Percentiles rank a stretch among this genome's conserved stretches.
phyloP scores from a whole-genome alignment of 2,329 filamentous ascomycete species.

The Fusarium coicis region DNA sequence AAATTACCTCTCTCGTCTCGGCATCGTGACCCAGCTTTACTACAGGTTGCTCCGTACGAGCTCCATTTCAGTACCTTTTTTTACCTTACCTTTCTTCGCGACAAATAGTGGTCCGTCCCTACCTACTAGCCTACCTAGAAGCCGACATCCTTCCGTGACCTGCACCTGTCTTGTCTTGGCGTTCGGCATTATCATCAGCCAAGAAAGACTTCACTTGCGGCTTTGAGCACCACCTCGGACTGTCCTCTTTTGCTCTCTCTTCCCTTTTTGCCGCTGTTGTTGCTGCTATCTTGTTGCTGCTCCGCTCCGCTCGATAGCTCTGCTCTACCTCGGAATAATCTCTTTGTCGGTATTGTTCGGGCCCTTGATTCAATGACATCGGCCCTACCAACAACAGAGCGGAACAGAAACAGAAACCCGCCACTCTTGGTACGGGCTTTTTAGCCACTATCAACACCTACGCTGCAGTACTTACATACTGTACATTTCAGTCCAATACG shows the following conservation, averaged over 20 bases:
- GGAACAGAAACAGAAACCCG: conserved; percentile 11
- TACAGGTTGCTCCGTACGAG: conserved; percentile 3
- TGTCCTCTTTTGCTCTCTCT: background rate
- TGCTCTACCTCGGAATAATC: conserved; percentile 18
- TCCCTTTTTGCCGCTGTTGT: background rate
- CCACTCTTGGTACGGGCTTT: conserved; percentile 21
- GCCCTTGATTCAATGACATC: background rate
- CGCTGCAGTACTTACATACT: background rate
- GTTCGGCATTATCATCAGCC: conserved; percentile 32
- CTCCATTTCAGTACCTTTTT: background rate
- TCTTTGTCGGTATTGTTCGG: conserved; percentile 16
- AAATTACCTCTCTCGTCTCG: conserved; percentile 1
- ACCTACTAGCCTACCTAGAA: conserved; percentile 5
- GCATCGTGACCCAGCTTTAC: conserved; percentile 9
- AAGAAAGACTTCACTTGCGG: conserved; percentile 16
- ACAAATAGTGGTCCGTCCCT: conserved; percentile 9
- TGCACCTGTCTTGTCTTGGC: conserved; percentile 35
- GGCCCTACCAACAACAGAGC: conserved; percentile 19
- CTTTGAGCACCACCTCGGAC: background rate
- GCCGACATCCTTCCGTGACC: conserved; percentile 37
- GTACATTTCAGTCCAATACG: background rate
- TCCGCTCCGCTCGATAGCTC: conserved; percentile 13
- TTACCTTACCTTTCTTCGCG: background rate
- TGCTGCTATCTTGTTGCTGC: background rate
- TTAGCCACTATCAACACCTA: conserved; percentile 31